These are phyloP conservation scores for Cutaneotrichosporon mucoides DNA, from an alignment of 1,284 basidiomycete genomes.

Conservation along the genomic window DNA sequence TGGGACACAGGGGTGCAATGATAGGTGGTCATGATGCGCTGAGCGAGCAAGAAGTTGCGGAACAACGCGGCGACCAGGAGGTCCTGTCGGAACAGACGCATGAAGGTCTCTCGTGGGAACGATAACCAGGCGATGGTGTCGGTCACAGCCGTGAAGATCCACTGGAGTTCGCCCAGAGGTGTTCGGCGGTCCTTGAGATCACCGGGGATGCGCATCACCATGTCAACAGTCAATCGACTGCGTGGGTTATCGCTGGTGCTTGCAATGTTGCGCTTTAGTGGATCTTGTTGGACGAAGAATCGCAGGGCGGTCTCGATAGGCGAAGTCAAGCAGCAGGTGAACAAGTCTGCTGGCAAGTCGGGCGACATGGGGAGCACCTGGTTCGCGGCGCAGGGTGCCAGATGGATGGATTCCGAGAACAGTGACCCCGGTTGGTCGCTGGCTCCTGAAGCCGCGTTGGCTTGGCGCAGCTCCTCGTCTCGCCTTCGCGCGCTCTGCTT, in stretches of 20 bases:
- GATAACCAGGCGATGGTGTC: constrained; percentile 99
- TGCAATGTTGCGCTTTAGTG: constrained; percentile 61
- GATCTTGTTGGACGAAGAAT: constrained; percentile 88
- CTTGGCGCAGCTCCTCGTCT: constrained; percentile 62
- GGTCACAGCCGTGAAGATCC: constrained; percentile 99
- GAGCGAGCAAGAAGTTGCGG: constrained; percentile 93
- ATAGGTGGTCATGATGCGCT: constrained; percentile 97
- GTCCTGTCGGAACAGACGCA: constrained; percentile 90
- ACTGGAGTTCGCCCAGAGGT: constrained; percentile 94
- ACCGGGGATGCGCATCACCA: constrained; percentile 93
- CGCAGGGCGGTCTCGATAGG: constrained; percentile 97
- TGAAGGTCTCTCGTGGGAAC: constrained; percentile 89
- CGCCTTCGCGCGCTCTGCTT: constrained; percentile 78
- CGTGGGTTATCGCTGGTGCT: constrained; percentile 53
- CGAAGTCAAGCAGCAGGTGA: constrained; percentile 95
- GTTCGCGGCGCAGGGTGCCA: constrained; percentile 88
- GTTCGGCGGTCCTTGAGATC: constrained; percentile 94
- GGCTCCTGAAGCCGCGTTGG: constrained; percentile 25
- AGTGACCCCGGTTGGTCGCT: constrained; percentile 59
- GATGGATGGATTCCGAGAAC: constrained; percentile 86
- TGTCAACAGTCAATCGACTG: constrained; percentile 67
- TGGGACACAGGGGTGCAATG: constrained; percentile 94
- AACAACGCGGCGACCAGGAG: constrained; percentile 93
- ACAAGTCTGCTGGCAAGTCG: constrained; percentile 93
- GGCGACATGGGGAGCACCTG: constrained; percentile 93